phyloP scores from a whole-genome alignment of 2,329 filamentous ascomycete species.

The Berkeleyomyces rouxiae region DNA sequence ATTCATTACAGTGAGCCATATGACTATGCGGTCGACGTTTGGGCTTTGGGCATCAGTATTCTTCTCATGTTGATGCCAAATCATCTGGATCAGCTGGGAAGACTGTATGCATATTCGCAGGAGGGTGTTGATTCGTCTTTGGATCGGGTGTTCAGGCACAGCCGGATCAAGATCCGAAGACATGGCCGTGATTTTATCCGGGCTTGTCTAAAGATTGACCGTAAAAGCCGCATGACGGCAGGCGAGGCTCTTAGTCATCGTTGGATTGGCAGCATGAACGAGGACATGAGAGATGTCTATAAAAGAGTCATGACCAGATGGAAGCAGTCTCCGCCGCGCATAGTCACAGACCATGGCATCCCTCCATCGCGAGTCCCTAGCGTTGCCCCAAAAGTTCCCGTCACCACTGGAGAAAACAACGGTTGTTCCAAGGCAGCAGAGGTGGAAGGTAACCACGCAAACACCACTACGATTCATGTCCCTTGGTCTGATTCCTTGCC shows the following conservation, averaged over 20 bases:
- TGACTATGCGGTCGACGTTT: conserved; percentile 32
- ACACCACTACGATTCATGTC: background rate
- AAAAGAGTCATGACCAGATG: conserved; percentile 1
- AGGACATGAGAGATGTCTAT: conserved; percentile 6
- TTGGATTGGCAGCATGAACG: conserved; percentile 6
- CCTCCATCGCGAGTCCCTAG: background rate
- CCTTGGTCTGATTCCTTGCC: background rate
- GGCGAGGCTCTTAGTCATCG: conserved; percentile 3
- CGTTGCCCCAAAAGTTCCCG: background rate
- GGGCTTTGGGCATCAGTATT: conserved; percentile 33
- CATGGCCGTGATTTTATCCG: conserved; percentile 9
- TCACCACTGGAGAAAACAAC: too few species aligned
- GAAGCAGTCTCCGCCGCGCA: background rate
- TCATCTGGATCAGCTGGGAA: background rate
- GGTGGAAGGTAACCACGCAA: background rate
- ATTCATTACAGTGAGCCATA: conserved; percentile 17
- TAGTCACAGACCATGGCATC: background rate
- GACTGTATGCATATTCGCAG: background rate
- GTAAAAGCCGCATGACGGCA: conserved; percentile 4
- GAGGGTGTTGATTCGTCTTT: background rate
- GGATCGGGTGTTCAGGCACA: background rate
- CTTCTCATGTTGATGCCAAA: conserved; percentile 21
- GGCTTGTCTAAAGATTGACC: conserved; percentile 4
- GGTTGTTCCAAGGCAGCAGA: background rate
- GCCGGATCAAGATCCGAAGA: background rate